Evolutionary conservation across 768 basidiomycete species (phyloP), one percentile per base, ranked within the genome.

Genomic region (Boletus reticulatus): DNA sequence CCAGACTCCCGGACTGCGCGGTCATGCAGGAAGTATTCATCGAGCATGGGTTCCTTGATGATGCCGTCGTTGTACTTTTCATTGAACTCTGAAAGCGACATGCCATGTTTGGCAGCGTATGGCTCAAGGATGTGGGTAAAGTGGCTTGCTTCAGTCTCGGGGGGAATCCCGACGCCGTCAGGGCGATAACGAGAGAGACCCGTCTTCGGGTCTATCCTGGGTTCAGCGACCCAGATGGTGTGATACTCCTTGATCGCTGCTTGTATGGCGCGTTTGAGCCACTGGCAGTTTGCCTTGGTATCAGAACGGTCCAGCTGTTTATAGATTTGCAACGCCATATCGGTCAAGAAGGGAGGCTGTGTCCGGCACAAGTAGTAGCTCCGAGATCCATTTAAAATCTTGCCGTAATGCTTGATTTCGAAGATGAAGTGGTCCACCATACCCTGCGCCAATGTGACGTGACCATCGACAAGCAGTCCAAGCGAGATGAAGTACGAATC

Each of bases 371-470:
- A 84, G 72, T 99, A 99, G 81, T 87, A 88, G 69, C 90, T 92
- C 64, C 96, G 88, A 72, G 89, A 95, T 58, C 96, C 96, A 71
- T 99, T 99, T 61, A 98, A 76, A 65, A 95, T 94, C 75, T 96
- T 95, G 77, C 91, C 90, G 69, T 97, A 97, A 73, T 97, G 92
- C 76, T 87, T 93, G 78, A 99, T 97, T 78, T 98, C 94, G 70
- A 98, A 99, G 67, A 97, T 90, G 76, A 98, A 99, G 72, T 99
- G 96, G 52, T 98, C 97, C 43, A 98, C 94, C 85, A 98, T 94
- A 65, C 94, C 92, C 73, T 94, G 93, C 19, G 97, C 96, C 85
- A 98, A 90, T 55, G 86, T 82, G 29, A 96, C 85, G 65, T 94
- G 88, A 27, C 94, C 95, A 67, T 99, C 96, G 22, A 98, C 92